Conservation (phyloP, 139 green algal genomes). For the Tetratostichococcus sp. region DNA sequence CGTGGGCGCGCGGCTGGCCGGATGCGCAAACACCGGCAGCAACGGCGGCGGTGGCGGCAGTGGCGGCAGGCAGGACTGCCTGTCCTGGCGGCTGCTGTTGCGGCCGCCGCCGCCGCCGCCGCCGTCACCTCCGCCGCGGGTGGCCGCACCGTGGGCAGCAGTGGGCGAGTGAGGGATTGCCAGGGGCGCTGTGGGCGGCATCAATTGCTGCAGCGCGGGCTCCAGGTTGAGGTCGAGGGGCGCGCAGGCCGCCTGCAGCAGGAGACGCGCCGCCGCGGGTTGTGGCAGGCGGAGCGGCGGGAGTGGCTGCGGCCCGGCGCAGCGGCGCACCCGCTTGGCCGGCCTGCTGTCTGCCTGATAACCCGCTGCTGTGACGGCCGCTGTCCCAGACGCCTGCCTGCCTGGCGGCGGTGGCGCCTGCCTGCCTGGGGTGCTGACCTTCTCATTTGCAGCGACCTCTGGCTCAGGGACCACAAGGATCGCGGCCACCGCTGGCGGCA, state of each 20-base stretch:
- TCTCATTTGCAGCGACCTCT: too few relatives aligned
- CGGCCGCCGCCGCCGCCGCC: too few relatives aligned
- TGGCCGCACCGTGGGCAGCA: too few relatives aligned
- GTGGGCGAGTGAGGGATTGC: too few relatives aligned
- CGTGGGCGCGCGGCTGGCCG: background rate
- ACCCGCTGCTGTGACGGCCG: too few relatives aligned
- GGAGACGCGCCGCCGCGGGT: background rate
- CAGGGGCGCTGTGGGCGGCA: background rate
- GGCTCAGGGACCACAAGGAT: background rate
- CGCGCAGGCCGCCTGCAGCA: background rate
- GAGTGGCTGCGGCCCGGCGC: background rate
- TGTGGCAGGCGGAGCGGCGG: background rate
- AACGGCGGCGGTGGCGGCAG: background rate
- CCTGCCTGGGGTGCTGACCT: too few relatives aligned
- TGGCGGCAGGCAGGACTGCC: too few relatives aligned
- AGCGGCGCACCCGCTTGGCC: background rate
- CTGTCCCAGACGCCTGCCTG: too few relatives aligned
- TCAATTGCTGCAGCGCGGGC: background rate
- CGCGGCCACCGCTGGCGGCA: background rate
- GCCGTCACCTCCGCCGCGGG: too few relatives aligned
- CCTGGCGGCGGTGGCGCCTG: too few relatives aligned
- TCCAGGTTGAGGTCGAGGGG: constrained; percentile 2
- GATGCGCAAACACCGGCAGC: background rate
- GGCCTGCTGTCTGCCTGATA: too few relatives aligned
- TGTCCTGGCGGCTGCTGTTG: too few relatives aligned